Evolutionary conservation across 805 yeast genomes (phyloP).

Genomic region (Candida tibetensis): DNA sequence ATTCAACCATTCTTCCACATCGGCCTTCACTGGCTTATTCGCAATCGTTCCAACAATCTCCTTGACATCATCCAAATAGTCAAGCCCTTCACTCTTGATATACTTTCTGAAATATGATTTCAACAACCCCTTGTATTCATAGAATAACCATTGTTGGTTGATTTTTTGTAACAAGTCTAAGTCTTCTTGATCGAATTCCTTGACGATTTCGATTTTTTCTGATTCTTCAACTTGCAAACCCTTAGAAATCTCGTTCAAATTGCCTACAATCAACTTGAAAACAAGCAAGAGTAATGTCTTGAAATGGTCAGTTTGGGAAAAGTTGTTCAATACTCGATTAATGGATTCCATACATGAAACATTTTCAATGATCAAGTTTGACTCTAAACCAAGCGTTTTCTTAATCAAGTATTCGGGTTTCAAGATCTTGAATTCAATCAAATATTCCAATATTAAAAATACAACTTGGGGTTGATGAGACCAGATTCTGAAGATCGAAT

Average conservation of each 20-base stretch:
- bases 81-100: conserved; percentile 12
- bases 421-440: conserved; percentile 38
- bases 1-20: conserved; percentile 19
- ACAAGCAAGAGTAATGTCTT: conserved; percentile 18
- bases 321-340: conserved; percentile 30
- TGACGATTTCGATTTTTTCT: conserved; percentile 22
- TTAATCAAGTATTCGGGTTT: conserved; percentile 26
- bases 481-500: conserved; percentile 42
- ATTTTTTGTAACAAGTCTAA: conserved; percentile 20
- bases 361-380: conserved; percentile 37
- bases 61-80: conserved; percentile 15
- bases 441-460: conserved; percentile 40
- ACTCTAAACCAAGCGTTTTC: conserved; percentile 23
- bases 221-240: conserved; percentile 13
- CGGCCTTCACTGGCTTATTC: conserved; percentile 21
- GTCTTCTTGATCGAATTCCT: conserved; percentile 27
- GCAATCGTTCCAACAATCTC: conserved; percentile 17
- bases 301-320: conserved; percentile 17
- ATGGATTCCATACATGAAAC: conserved; percentile 44
- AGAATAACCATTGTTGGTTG: conserved; percentile 42
- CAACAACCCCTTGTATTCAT: conserved; percentile 41
- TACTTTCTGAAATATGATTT: conserved; percentile 37
- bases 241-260: conserved; percentile 26
- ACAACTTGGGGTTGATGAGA: conserved; percentile 45
- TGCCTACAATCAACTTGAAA: conserved; percentile 26